Conservation (phyloP, 257 asterid genomes). For the Rubia yunnanensis region DNA sequence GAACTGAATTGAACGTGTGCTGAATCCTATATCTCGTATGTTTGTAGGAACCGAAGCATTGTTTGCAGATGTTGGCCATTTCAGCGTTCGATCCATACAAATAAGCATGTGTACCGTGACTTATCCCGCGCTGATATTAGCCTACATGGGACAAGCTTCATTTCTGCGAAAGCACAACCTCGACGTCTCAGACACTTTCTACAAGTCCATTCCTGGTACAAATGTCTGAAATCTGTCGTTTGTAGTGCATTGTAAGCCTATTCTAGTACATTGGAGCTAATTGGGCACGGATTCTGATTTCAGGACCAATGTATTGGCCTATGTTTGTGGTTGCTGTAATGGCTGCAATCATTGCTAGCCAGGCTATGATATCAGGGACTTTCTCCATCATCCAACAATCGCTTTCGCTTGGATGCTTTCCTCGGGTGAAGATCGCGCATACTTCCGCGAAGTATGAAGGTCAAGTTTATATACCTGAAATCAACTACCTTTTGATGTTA, state of each 20-base stretch:
- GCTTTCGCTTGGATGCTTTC: constrained; percentile 48
- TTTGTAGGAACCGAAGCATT: constrained; percentile 57
- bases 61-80: constrained; percentile 66
- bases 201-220: constrained; percentile 45
- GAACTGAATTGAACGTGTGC: background rate
- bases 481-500: constrained; percentile 44
- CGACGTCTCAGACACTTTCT: constrained; percentile 29
- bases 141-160: constrained; percentile 49
- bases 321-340: constrained; percentile 40
- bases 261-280: too few species aligned
- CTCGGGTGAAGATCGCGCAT: constrained; percentile 46
- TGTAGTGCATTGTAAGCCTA: too few species aligned
- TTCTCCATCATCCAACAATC: constrained; percentile 56
- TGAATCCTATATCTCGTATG: background rate
- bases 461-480: constrained; percentile 49
- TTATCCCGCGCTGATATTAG: constrained; percentile 39
- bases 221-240: background rate
- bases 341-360: constrained; percentile 54
- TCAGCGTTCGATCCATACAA: constrained; percentile 47
- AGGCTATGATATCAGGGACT: constrained; percentile 52
- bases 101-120: constrained; percentile 39
- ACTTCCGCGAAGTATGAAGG: constrained; percentile 39
- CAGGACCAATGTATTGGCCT: constrained; percentile 53
- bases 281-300: background rate
- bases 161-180: constrained; percentile 32